phyloP scores from a whole-genome alignment of 169 alveolate species.

The Eimeria maxima region DNA sequence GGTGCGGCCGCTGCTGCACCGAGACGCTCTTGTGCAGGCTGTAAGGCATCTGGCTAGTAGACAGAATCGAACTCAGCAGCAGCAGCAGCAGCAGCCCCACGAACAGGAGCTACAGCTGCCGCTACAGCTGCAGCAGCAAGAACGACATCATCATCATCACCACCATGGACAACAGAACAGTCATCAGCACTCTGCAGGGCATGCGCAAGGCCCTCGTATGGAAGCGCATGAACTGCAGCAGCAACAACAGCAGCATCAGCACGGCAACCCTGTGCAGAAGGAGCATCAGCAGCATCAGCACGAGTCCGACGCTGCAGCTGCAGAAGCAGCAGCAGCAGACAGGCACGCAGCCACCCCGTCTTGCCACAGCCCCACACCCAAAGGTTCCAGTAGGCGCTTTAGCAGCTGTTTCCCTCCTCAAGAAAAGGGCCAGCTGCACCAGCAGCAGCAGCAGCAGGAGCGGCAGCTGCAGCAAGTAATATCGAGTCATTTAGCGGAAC shows the following conservation, averaged over 20 bases:
- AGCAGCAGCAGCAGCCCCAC: conserved; percentile 1
- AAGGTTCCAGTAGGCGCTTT: conserved; percentile 29
- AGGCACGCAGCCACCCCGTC: conserved; percentile 46
- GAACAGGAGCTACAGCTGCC: background rate
- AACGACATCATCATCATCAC: background rate
- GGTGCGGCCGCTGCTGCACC: conserved; percentile 60
- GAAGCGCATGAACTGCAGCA: background rate
- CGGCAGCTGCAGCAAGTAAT: background rate
- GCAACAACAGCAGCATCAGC: conserved; percentile 55
- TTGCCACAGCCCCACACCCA: conserved; percentile 8
- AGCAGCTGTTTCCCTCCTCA: conserved; percentile 53
- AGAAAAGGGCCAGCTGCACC: conserved; percentile 27
- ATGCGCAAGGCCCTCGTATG: background rate
- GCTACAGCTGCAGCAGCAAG: background rate
- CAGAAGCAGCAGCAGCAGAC: conserved; percentile 46
- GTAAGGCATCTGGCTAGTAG: conserved; percentile 37
- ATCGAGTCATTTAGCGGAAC: conserved; percentile 36
- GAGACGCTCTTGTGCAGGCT: conserved; percentile 21
- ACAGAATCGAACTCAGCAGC: conserved; percentile 28
- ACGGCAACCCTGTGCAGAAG: background rate
- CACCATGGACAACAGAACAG: conserved; percentile 1
- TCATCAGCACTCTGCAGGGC: background rate
- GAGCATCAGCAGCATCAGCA: background rate
- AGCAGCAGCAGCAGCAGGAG: conserved; percentile 57
- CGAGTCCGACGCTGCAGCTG: no score